Base-by-base conservation (phyloP, 345 rosid species). In the Schrenkiella parvula region DNA sequence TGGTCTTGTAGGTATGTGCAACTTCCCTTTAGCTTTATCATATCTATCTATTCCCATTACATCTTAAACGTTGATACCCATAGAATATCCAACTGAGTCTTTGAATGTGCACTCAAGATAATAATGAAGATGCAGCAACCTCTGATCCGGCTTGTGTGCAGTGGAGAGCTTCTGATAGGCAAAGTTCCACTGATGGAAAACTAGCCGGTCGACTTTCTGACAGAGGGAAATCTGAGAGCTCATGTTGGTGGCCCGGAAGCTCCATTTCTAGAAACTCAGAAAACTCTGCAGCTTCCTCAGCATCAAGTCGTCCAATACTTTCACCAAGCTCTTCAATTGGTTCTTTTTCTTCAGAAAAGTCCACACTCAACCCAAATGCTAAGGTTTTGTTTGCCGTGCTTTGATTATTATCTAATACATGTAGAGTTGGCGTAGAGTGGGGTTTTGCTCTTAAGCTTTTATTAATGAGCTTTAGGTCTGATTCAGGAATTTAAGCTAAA, bases 401-500 rank as follows among this genome's bases (percentile, higher is more conserved):
- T 31, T 11, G 21, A 46, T 21, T 37, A 31, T 42, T 28, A 72
- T 47, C 34, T 23, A 17, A n/a, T 42, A 38, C 14, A 46, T 8
- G 39, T 42, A 31, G 60, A 8, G 17, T 15, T 53, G 21, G 35
- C 54, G 17, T 22, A 10, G 26, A 25, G 10, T 25, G 26, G 22
- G 14, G 26, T 12, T 22, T 11, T 50, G 22, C 28, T 9, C 1
- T 44, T 22, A 22, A 22, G 26, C 22, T 14, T 26, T 66, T 66
- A 56, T 50, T 34, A 53, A 61, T 8, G 19, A 15, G 34, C 15
- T 46, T 65, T 38, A 15, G 22, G 41, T 68, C 17, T 44, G 47
- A 41, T 22, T 54, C 87, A 95, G 99, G 99, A 95, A 83, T 95
- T 95, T 74, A 95, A 82, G 71, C 87, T 88, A 47, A 95, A 95